Evolutionary conservation across 305 asterid species (phyloP).

Genomic region (Solanum hybrid): DNA sequence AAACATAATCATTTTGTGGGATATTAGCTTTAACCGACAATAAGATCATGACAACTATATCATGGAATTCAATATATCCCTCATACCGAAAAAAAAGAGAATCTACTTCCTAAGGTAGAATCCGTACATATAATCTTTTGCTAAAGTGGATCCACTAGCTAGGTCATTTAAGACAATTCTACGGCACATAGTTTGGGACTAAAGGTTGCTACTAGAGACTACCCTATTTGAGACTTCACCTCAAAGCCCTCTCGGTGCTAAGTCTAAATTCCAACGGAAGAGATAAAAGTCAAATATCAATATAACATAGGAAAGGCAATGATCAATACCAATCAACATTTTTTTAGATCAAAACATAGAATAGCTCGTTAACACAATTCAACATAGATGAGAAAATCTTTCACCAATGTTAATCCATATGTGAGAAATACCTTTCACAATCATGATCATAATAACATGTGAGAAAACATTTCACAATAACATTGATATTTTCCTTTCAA

Average conservation of each 20-base stretch:
- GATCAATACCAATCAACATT: neutral
- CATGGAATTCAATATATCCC: neutral
- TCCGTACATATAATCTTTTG: neutral
- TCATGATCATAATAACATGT: neutral
- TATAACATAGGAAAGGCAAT: neutral
- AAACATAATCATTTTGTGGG: neutral
- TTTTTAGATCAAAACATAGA: neutral
- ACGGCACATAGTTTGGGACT: neutral
- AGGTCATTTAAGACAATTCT: neutral
- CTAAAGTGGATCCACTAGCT: neutral
- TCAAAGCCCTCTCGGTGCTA: neutral
- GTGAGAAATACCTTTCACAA: neutral
- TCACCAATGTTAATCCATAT: neutral
- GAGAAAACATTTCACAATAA: neutral
- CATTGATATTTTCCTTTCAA: neutral
- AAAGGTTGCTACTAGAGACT: neutral
- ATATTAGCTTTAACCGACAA: neutral
- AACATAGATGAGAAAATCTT: neutral
- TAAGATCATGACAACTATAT: neutral
- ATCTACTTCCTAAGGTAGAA: too few species aligned
- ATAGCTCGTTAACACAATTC: neutral
- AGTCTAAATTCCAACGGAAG: neutral
- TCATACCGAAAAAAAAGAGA: neutral
- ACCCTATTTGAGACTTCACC: neutral
- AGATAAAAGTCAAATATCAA: neutral